Conservation (phyloP, 1,284 basidiomycete species). For the Boletus holoroseus region DNA sequence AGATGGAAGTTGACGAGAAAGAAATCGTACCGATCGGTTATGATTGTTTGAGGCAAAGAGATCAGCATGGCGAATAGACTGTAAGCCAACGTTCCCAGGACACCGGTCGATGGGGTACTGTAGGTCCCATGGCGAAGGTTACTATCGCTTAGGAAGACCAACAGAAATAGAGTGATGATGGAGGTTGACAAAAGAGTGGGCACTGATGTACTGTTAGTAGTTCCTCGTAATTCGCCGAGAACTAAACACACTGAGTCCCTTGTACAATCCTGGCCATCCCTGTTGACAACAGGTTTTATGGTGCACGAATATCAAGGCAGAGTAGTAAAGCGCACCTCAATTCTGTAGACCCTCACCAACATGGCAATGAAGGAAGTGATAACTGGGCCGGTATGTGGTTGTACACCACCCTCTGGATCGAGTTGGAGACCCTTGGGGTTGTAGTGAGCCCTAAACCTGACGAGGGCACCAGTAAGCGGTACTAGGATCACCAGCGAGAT, state of each 20-base stretch:
- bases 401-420: conserved; percentile 70
- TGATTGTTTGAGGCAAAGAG: conserved; percentile 71
- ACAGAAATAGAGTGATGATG: conserved; percentile 52
- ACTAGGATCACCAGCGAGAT: conserved; percentile 53
- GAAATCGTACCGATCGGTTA: conserved; percentile 67
- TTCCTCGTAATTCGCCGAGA: not conserved
- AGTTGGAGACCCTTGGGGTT: conserved; percentile 79
- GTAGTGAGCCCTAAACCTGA: conserved; percentile 74
- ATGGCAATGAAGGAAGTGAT: conserved; percentile 63
- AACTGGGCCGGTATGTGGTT: conserved; percentile 69
- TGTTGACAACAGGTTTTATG: conserved; percentile 24
- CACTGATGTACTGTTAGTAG: conserved; percentile 43
- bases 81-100: conserved; percentile 59
- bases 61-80: conserved; percentile 66
- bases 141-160: conserved; percentile 49
- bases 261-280: conserved; percentile 79
- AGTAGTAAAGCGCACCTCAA: conserved; percentile 52
- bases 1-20: not conserved
- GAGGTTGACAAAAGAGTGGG: conserved; percentile 65
- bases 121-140: conserved; percentile 61
- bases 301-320: not conserved
- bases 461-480: conserved; percentile 62
- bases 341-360: conserved; percentile 64
- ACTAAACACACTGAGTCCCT: conserved; percentile 64
- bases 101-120: conserved; percentile 62